Evolutionary conservation across 2,329 filamentous ascomycete species (phyloP).

Genomic region (Diaporthe citrichinensis): DNA sequence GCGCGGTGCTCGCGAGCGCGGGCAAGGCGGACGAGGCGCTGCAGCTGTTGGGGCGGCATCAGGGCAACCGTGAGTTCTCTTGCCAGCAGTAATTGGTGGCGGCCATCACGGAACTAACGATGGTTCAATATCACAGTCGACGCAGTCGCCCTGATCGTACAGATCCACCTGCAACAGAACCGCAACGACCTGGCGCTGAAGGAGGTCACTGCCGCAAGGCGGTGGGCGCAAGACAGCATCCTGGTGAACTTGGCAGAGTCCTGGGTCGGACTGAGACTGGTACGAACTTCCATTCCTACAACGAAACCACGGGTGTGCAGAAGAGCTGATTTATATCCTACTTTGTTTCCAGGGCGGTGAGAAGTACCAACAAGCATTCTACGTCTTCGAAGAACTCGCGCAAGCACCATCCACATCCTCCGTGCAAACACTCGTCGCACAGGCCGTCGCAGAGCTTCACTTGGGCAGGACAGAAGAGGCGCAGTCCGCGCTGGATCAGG

Average conservation of each 20-base stretch:
- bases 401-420: constrained; percentile 87
- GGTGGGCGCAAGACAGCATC: constrained; percentile 95
- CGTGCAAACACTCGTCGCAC: constrained; percentile 82
- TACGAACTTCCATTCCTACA: constrained; percentile 58
- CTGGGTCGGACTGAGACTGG: constrained; percentile 91
- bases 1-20: constrained; percentile 84
- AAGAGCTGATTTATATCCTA: not conserved
- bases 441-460: constrained; percentile 93
- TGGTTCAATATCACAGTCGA: constrained; percentile 63
- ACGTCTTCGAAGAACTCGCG: constrained; percentile 96
- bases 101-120: constrained; percentile 45
- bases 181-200: constrained; percentile 91
- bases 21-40: constrained; percentile 90
- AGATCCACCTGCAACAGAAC: constrained; percentile 94
- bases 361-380: constrained; percentile 96
- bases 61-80: constrained; percentile 80
- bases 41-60: constrained; percentile 83
- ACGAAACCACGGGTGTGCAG: not conserved
- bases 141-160: constrained; percentile 88
- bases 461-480: constrained; percentile 91
- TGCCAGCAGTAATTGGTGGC: not conserved
- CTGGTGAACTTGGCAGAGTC: constrained; percentile 95
- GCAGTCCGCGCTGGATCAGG: constrained; percentile 86
- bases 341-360: constrained; percentile 80
- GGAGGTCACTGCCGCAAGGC: constrained; percentile 86